Percentiles rank a stretch among this genome's conserved stretches.
phyloP scores from a whole-genome alignment of 2,329 filamentous ascomycete species.

The Fusarium foetens region DNA sequence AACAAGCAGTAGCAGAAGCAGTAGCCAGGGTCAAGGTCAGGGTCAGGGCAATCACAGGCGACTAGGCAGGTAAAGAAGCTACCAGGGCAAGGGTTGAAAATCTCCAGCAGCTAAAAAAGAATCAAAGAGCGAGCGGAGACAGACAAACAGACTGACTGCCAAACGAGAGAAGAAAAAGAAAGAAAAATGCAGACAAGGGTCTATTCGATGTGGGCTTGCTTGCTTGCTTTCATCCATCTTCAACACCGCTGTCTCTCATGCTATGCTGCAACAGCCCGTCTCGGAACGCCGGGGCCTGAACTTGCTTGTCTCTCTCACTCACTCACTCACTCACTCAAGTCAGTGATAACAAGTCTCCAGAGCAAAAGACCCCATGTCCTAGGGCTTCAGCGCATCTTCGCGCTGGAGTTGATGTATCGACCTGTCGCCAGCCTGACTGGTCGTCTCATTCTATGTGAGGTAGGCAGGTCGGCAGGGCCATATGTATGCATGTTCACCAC shows the following conservation, averaged over 20 bases:
- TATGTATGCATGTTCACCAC: constrained; percentile 3
- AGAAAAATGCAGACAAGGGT: neutral
- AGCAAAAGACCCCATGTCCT: constrained; percentile 3
- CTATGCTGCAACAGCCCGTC: neutral
- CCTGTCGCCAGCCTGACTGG: constrained; percentile 11
- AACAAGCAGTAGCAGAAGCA: constrained; percentile 14
- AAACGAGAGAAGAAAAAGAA: neutral
- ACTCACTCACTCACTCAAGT: neutral
- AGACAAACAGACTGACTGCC: neutral
- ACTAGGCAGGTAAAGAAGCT: neutral
- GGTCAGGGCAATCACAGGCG: neutral
- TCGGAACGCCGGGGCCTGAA: neutral
- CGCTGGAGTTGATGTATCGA: constrained; percentile 3
- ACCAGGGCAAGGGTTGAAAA: neutral
- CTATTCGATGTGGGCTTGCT: neutral
- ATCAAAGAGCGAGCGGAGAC: neutral
- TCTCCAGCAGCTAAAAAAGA: neutral
- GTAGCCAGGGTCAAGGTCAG: constrained; percentile 21
- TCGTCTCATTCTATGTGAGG: neutral
- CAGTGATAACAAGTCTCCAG: neutral
- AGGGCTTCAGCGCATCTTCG: constrained; percentile 23
- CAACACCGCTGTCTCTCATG: neutral
- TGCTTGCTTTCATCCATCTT: neutral
- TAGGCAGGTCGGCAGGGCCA: neutral
- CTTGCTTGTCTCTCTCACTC: neutral